Conservation (phyloP, 2,329 filamentous ascomycete genomes). For the Fusarium sterilihyphosum region DNA sequence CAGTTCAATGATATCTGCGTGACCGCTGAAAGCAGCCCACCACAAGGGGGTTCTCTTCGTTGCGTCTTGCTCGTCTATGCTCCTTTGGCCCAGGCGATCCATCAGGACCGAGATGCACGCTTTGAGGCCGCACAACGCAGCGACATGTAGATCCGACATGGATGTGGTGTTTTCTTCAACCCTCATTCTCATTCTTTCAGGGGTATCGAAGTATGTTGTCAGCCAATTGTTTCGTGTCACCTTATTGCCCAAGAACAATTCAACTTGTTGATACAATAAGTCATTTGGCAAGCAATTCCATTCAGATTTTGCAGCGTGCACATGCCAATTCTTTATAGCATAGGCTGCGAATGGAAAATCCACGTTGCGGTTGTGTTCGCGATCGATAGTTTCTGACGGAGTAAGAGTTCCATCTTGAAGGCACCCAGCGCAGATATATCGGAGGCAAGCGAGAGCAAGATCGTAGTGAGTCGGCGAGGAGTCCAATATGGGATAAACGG, state of each 20-base stretch:
- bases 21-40: slow-evolving; percentile 41
- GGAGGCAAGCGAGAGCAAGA: slow-evolving; percentile 27
- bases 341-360: slow-evolving; percentile 27
- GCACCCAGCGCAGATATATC: slow-evolving; percentile 22
- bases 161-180: not conserved
- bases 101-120: slow-evolving; percentile 1
- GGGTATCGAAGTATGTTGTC: not conserved
- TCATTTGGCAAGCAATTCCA: not conserved
- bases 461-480: slow-evolving; percentile 19
- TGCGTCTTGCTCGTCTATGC: not conserved
- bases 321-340: slow-evolving; percentile 16
- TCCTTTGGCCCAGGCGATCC: not conserved
- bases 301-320: slow-evolving; percentile 1
- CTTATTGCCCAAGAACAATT: slow-evolving; percentile 2
- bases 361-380: not conserved
- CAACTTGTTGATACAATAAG: not conserved
- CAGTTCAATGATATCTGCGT: slow-evolving; percentile 19
- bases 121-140: slow-evolving; percentile 18
- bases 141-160: slow-evolving; percentile 20
- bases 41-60: slow-evolving; percentile 1
- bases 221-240: slow-evolving; percentile 1
- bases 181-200: no score
- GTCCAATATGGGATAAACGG: slow-evolving; percentile 20
- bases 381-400: not conserved
- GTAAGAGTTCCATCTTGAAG: not conserved